phyloP scores from a whole-genome alignment of 2,329 filamentous ascomycete species.

The Colletotrichum euphorbiae region DNA sequence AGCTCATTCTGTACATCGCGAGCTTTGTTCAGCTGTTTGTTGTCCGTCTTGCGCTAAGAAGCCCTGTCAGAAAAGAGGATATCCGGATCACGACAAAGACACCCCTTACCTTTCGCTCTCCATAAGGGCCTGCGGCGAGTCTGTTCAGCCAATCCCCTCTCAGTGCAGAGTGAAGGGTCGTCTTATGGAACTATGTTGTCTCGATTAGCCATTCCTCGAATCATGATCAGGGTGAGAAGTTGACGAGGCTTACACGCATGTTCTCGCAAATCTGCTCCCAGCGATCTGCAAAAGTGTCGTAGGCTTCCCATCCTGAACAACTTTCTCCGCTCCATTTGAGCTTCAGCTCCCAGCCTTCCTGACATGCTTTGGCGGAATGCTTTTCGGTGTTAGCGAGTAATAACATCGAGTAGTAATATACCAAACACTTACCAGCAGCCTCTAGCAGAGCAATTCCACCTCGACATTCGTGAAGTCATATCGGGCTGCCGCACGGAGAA shows the following conservation, averaged over 20 bases:
- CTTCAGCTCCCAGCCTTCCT: not conserved
- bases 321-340: not conserved
- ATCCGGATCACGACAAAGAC: not conserved
- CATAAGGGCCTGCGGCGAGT: not conserved
- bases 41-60: not conserved
- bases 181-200: not conserved
- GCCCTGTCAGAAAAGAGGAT: not conserved
- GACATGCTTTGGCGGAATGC: not conserved
- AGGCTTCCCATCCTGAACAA: not conserved
- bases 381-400: not conserved
- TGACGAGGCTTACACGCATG: not conserved
- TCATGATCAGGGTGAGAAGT: too few relatives aligned
- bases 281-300: not conserved
- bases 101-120: not conserved
- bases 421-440: slow-evolving; percentile 1
- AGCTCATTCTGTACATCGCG: not conserved
- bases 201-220: not conserved
- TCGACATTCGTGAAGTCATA: not conserved
- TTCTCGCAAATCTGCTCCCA: slow-evolving; percentile 1
- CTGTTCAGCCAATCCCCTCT: not conserved
- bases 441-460: slow-evolving; percentile 2
- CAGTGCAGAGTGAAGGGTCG: not conserved
- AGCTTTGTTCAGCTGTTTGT: not conserved
- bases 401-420: too few relatives aligned
- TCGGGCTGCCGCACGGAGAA: not conserved